Conservation (phyloP, 2,329 filamentous ascomycete species). For the Decorospora gaudefroyi region DNA sequence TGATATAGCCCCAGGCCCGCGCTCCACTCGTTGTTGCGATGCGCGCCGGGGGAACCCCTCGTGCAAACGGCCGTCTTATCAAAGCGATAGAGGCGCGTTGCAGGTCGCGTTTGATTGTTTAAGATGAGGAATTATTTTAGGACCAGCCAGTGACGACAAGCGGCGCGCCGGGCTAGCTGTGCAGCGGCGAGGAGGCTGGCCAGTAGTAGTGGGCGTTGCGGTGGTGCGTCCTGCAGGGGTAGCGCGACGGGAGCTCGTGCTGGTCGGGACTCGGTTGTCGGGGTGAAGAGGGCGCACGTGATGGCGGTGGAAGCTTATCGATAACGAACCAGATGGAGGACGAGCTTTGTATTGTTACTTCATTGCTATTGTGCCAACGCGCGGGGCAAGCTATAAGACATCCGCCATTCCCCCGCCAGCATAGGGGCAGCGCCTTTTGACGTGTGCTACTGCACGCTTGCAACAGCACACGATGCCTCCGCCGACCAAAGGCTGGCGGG, state of each 20-base stretch:
- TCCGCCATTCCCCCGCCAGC: slow-evolving; percentile 1
- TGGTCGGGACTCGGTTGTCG: background rate
- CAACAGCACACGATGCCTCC: slow-evolving; percentile 37
- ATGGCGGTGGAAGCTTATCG: slow-evolving; percentile 8
- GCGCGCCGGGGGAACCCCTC: slow-evolving; percentile 33
- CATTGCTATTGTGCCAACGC: background rate
- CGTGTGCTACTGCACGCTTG: slow-evolving; percentile 21
- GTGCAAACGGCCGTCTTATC: slow-evolving; percentile 21
- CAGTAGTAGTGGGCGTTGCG: slow-evolving; percentile 22
- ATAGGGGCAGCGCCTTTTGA: slow-evolving; percentile 15
- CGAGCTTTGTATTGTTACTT: background rate
- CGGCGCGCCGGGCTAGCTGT: slow-evolving; percentile 27
- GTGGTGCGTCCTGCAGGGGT: slow-evolving; percentile 29
- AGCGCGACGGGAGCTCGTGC: slow-evolving; percentile 24
- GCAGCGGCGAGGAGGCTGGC: slow-evolving; percentile 26
- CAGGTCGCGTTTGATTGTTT: slow-evolving; percentile 23
- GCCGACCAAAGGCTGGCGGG: slow-evolving; percentile 40
- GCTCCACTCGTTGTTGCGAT: slow-evolving; percentile 22
- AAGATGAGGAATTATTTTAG: slow-evolving; percentile 40
- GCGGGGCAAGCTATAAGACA: slow-evolving; percentile 15
- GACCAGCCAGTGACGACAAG: slow-evolving; percentile 39
- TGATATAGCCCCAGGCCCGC: slow-evolving; percentile 5
- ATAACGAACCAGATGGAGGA: background rate
- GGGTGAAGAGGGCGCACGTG: slow-evolving; percentile 17
- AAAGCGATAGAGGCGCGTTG: slow-evolving; percentile 35